A percentile compares a stretch with the other conserved stretches of the same genome.
phyloP scores from a whole-genome alignment of 2,329 filamentous ascomycete species.

The Metarhizium guizhouense region DNA sequence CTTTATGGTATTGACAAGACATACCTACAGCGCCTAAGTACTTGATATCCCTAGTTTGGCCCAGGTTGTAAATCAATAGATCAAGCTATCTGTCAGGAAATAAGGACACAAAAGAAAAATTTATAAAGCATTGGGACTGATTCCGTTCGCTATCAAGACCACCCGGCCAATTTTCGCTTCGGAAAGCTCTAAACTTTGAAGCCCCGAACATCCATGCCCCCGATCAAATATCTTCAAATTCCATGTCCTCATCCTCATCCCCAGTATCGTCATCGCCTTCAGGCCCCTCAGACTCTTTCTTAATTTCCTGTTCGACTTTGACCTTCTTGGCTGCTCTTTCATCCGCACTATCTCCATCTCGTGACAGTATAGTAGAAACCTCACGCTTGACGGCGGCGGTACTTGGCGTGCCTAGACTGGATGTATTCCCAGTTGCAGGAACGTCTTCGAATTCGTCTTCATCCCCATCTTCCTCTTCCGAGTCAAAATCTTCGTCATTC shows the following conservation, averaged over 20 bases:
- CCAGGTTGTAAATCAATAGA: too few species aligned
- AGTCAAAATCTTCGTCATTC: conserved; percentile 24
- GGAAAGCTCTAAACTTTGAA: neutral
- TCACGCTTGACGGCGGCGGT: conserved; percentile 26
- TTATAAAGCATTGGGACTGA: neutral
- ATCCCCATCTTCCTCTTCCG: conserved; percentile 28
- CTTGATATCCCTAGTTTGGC: too few species aligned
- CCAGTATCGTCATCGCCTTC: conserved; percentile 38
- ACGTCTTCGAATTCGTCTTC: conserved; percentile 43
- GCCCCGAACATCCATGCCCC: neutral
- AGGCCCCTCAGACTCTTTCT: conserved; percentile 30
- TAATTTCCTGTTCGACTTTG: conserved; percentile 45
- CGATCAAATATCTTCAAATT: conserved; percentile 48
- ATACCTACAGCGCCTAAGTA: too few species aligned
- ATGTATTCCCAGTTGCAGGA: conserved; percentile 26
- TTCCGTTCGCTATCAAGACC: neutral
- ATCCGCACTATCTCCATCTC: neutral
- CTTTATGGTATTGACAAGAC: too few species aligned
- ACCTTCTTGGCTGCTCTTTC: conserved; percentile 29
- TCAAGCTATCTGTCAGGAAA: neutral
- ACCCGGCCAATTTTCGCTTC: neutral
- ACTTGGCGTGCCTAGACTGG: conserved; percentile 22
- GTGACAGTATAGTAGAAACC: conserved; percentile 16
- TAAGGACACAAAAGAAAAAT: neutral
- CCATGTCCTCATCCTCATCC: conserved; percentile 44